These are phyloP conservation scores for Wallacemonas rigidus DNA, from an alignment of 208 protist genomes.

Conservation along the genomic window DNA sequence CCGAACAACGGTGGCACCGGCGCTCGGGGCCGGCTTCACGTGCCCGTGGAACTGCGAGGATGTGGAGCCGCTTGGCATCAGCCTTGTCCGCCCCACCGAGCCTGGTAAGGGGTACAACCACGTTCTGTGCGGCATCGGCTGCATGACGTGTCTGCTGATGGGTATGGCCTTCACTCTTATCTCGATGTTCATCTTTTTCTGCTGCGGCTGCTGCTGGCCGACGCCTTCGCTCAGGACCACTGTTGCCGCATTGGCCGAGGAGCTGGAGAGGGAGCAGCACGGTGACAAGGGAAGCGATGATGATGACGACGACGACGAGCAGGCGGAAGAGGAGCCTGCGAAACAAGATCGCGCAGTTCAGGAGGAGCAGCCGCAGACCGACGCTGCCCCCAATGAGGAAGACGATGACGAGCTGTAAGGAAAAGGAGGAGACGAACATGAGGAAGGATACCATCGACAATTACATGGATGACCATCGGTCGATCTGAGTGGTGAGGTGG, in stretches of 20 bases:
- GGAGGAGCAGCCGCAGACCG: not conserved
- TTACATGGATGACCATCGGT: too few relatives aligned
- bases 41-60: conserved; percentile 27
- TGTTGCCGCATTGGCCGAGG: conserved; percentile 14
- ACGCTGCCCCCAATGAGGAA: conserved; percentile 1
- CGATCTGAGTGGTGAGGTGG: not conserved
- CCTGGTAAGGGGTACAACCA: conserved; percentile 49
- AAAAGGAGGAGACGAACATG: conserved; percentile 11
- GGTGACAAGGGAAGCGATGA: not conserved
- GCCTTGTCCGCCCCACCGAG: conserved; percentile 18
- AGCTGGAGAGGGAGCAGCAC: conserved; percentile 20
- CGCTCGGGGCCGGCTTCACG: conserved; percentile 20
- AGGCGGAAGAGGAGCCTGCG: not conserved
- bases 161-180: conserved; percentile 35
- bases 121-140: conserved; percentile 50
- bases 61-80: conserved; percentile 19
- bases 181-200: conserved; percentile 32
- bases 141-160: conserved; percentile 47
- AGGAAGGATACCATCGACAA: not conserved
- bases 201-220: conserved; percentile 50
- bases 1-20: conserved; percentile 17
- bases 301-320: conserved; percentile 1
- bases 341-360: conserved; percentile 23
- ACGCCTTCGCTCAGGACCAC: conserved; percentile 55
- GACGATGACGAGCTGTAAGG: conserved; percentile 23